Percentiles rank a stretch among this genome's conserved stretches.
Conservation (phyloP, 2,329 filamentous ascomycete genomes). For the Cytospora piceae region DNA sequence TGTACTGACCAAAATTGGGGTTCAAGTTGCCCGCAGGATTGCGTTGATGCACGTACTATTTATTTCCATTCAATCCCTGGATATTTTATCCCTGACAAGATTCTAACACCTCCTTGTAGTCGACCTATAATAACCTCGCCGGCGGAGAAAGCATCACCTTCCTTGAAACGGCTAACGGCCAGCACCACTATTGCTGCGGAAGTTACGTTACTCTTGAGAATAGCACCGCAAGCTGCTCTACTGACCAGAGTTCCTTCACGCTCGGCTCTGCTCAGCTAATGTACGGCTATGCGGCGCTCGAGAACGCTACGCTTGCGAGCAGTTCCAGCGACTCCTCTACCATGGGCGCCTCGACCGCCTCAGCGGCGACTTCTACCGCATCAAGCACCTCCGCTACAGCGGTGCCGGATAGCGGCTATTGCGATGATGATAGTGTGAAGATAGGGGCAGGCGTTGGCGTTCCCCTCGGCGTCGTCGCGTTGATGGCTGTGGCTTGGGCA, state of each 20-base stretch:
- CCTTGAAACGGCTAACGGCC: background rate
- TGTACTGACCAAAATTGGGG: background rate
- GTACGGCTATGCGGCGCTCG: background rate
- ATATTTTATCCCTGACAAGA: background rate
- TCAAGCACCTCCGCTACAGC: background rate
- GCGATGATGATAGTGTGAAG: background rate
- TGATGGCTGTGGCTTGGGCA: background rate
- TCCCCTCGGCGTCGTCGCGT: background rate
- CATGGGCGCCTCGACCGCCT: background rate
- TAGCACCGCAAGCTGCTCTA: background rate
- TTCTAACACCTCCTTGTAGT: background rate
- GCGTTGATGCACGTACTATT: background rate
- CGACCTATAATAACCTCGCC: background rate
- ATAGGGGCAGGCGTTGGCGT: background rate
- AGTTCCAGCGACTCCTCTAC: background rate
- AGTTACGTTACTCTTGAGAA: background rate
- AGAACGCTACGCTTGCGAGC: background rate
- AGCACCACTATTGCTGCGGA: background rate
- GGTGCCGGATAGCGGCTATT: background rate
- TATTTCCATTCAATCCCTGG: background rate
- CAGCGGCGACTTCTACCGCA: background rate
- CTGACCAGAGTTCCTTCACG: background rate
- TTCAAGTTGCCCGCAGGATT: background rate
- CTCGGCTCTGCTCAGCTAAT: background rate
- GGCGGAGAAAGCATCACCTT: background rate